A percentile compares a stretch with the other conserved stretches of the same genome.
Conservation (phyloP, 805 yeast species). For the Kazachstania martiniae region DNA sequence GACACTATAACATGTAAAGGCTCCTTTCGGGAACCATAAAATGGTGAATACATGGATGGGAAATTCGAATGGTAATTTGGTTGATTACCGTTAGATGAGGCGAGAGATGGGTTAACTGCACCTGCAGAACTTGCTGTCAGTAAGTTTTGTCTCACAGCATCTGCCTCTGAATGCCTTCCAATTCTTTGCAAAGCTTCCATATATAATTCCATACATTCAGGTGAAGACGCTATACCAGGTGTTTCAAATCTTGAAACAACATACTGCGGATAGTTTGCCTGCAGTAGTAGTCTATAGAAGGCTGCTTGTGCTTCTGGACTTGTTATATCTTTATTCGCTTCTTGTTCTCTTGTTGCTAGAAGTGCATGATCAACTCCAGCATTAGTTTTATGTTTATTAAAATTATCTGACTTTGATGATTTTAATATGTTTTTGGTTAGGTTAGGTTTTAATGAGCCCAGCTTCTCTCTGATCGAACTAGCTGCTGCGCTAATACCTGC, state of each 20-base stretch:
- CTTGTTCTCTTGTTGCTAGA: slow-evolving; percentile 61
- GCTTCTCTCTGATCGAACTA: too few species aligned
- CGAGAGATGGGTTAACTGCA: slow-evolving; percentile 24
- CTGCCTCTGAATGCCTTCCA: slow-evolving; percentile 74
- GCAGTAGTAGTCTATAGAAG: slow-evolving; percentile 65
- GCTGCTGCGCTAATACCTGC: too few species aligned
- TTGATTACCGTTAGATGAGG: slow-evolving; percentile 13
- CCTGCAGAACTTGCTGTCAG: slow-evolving; percentile 30
- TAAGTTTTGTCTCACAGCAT: slow-evolving; percentile 42
- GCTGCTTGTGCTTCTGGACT: slow-evolving; percentile 71
- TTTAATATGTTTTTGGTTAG: too few species aligned
- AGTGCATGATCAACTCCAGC: slow-evolving; percentile 26
- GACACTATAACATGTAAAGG: slow-evolving; percentile 92
- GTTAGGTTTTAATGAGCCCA: too few species aligned
- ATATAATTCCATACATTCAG: slow-evolving; percentile 70
- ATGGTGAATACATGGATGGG: slow-evolving; percentile 26
- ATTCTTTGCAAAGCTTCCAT: slow-evolving; percentile 67
- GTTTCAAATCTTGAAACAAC: slow-evolving; percentile 92
- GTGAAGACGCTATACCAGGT: slow-evolving; percentile 78
- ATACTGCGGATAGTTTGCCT: slow-evolving; percentile 86
- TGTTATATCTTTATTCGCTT: slow-evolving; percentile 67
- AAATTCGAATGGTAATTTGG: slow-evolving; percentile 19
- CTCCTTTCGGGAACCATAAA: slow-evolving; percentile 54
- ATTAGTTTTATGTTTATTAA: too few species aligned
- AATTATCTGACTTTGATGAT: neutral